Base-by-base conservation (phyloP, 2,329 filamentous ascomycete genomes). In the Aureobasidium sp. region DNA sequence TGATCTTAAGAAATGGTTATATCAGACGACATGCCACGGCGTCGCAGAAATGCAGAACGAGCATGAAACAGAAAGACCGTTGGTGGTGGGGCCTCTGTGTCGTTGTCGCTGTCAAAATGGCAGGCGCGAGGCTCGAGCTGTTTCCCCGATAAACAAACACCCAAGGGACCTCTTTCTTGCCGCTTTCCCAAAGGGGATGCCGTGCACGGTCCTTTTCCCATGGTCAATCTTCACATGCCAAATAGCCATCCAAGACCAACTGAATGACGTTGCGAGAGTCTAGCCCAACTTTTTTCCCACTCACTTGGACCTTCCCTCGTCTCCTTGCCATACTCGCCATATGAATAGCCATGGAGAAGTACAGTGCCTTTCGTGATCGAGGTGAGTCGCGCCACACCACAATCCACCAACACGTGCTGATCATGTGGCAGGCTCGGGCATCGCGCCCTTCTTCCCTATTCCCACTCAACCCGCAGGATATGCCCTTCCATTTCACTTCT, bases 381-480 rank as follows among this genome's bases (percentile, higher is more conserved):
- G 91, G 91, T 90, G 79, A 67, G 72, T 17, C 51, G 41, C 37
- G 51, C 64, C 39, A 57, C 34, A 37, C 57, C 60, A 65, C 70
- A 64, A 70, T 62, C 48, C 41, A 39, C 14, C 39, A 51, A 25
- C 29, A 53, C 25, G 49, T 58, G 39, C 65, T 69, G 65, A 69
- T 63, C 34, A 59, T 22, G 7, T 47, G 48, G 25, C 68, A 97
- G 93, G 92, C 67, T 96, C 94, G 67, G 93, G 94, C 70, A 95
- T 99, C 73, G 90, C 94, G 66, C 94, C 94, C 63, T 99, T 99
- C 79, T 87, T 97, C 65, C 92, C 94, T 17, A 83, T 92, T 61
- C 82, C 86, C 20, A 84, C 87, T 7, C 84, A 86, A 52, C 78
- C 85, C 27, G 82, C 87, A 12, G 76, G 83, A 63, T 73, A 89